Percentiles rank a stretch among this genome's conserved stretches.
phyloP scores from a whole-genome alignment of 2,329 filamentous ascomycete species.

The Aspergillus ibericus region DNA sequence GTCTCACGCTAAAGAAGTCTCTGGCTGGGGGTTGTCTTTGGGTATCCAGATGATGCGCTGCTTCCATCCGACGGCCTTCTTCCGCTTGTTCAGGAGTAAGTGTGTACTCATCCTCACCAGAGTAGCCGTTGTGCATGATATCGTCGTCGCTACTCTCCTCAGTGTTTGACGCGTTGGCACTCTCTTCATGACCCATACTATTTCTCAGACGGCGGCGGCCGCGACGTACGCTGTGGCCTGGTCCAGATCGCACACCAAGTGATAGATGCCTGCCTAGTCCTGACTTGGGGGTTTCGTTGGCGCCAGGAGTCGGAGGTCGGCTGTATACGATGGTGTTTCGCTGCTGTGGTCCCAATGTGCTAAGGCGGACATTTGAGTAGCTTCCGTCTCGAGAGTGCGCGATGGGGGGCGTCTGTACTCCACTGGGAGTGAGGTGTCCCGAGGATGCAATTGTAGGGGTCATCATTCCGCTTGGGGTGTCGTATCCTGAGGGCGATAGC shows the following conservation, averaged over 20 bases:
- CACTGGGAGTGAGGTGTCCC: conserved; percentile 45
- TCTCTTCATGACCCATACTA: conserved; percentile 32
- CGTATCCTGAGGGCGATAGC: conserved; percentile 44
- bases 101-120: conserved; percentile 43
- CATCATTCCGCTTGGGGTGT: conserved; percentile 43
- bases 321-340: conserved; percentile 43
- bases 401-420: conserved; percentile 38
- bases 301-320: conserved; percentile 36
- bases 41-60: conserved; percentile 19
- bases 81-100: conserved; percentile 37
- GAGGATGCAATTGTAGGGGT: conserved; percentile 37
- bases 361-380: conserved; percentile 31
- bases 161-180: conserved; percentile 27
- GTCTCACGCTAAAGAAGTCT: conserved; percentile 22
- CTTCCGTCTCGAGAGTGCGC: conserved; percentile 32
- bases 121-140: conserved; percentile 35
- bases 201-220: conserved; percentile 30
- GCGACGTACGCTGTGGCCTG: conserved; percentile 37
- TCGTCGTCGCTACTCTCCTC: conserved; percentile 42
- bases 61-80: conserved; percentile 27
- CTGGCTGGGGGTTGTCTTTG: conserved; percentile 14
- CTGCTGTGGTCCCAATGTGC: conserved; percentile 38
- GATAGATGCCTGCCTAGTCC: conserved; percentile 39
- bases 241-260: conserved; percentile 42
- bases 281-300: conserved; percentile 31